These are phyloP conservation scores for Candida sp. DNA, from an alignment of 1,139 yeast species.

Conservation along the genomic window DNA sequence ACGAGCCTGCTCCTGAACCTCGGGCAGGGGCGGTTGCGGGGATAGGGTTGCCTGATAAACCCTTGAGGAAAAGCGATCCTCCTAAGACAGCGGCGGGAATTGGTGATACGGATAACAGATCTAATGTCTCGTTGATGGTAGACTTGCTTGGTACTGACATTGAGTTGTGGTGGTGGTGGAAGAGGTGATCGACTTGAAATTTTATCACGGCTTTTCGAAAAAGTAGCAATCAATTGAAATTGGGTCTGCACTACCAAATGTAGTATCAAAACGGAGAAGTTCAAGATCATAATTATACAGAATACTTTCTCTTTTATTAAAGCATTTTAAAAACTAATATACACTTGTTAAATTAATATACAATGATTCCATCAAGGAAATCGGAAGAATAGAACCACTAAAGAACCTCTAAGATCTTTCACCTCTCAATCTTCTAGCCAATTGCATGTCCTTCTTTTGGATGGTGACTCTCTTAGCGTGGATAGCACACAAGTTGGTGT, in stretches of 20 bases:
- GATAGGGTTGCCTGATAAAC: constrained; percentile 2
- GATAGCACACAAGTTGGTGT: constrained; percentile 98
- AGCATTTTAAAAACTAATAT: constrained; percentile 8
- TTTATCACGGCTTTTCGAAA: background rate
- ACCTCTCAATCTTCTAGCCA: constrained; percentile 99
- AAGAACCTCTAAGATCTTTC: constrained; percentile 67
- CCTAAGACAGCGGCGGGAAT: constrained; percentile 17
- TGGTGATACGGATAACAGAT: constrained; percentile 16
- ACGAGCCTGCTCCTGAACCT: constrained; percentile 9
- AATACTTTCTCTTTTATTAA: background rate
- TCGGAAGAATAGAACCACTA: background rate
- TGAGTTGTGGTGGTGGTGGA: background rate
- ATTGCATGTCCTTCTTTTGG: constrained; percentile 99
- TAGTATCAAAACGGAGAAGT: background rate
- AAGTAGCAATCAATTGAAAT: background rate
- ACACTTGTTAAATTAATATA: constrained; percentile 4
- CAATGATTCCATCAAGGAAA: constrained; percentile 5
- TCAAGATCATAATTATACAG: background rate
- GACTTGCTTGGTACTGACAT: background rate
- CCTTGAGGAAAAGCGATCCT: constrained; percentile 14
- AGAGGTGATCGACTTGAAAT: background rate
- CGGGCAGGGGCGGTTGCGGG: constrained; percentile 1
- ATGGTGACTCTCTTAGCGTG: constrained; percentile 99
- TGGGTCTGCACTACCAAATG: background rate
- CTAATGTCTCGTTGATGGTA: constrained; percentile 7